Conservation (phyloP, 768 basidiomycete genomes). For the Trametes cubensis region DNA sequence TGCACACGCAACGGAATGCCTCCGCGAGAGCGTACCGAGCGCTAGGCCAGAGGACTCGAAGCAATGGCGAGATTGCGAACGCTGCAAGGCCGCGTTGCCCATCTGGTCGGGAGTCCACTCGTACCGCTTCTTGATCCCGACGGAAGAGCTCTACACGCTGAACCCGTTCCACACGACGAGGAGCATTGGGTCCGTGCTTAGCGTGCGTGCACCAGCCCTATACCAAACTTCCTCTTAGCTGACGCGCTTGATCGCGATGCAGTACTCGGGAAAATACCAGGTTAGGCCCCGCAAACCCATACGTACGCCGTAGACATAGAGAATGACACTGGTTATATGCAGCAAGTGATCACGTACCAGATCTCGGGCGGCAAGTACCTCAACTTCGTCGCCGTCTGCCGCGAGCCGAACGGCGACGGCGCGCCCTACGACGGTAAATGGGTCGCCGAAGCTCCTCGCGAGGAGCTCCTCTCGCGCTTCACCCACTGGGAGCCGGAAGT, state of each 20-base stretch:
- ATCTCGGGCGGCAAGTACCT: constrained; percentile 24
- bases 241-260: neutral
- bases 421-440: constrained; percentile 21
- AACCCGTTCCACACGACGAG: constrained; percentile 11
- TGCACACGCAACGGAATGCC: neutral
- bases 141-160: constrained; percentile 14
- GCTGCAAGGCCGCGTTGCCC: constrained; percentile 18
- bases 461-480: constrained; percentile 24
- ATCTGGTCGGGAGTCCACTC: constrained; percentile 26
- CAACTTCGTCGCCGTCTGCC: constrained; percentile 23
- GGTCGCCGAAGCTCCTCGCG: constrained; percentile 22
- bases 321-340: neutral
- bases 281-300: neutral
- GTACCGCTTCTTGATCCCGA: constrained; percentile 29
- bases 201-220: neutral
- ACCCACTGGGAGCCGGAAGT: constrained; percentile 28
- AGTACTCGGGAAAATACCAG: constrained; percentile 14
- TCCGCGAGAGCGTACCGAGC: too few species aligned
- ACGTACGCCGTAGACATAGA: neutral
- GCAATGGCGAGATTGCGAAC: neutral
- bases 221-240: neutral
- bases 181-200: constrained; percentile 11
- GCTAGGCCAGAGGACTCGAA: too few species aligned
- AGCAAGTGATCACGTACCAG: constrained; percentile 27
- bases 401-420: constrained; percentile 20